These are phyloP conservation scores for Sphagnum contortum DNA, from an alignment of 225 moss, liverwort and hornwort species.

Conservation along the genomic window DNA sequence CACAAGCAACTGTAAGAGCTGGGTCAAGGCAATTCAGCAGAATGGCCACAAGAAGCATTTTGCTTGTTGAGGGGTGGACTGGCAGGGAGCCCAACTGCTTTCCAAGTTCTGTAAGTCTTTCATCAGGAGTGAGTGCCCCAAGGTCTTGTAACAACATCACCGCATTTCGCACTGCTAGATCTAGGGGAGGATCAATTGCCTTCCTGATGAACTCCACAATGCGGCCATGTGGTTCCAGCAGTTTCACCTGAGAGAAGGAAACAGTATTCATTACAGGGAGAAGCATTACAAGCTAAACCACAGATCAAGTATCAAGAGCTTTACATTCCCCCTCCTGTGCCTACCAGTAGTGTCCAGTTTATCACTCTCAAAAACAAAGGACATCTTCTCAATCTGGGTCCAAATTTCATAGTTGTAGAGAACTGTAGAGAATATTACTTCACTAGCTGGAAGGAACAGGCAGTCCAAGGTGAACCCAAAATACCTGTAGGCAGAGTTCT, in stretches of 20 bases:
- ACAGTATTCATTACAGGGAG: not conserved
- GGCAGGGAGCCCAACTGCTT: constrained; percentile 88
- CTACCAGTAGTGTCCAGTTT: no score
- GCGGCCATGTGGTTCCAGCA: constrained; percentile 53
- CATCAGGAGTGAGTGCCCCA: constrained; percentile 81
- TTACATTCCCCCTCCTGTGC: no score
- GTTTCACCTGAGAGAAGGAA: constrained; percentile 37
- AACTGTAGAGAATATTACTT: no score
- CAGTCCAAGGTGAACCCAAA: not conserved
- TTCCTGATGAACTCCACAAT: constrained; percentile 70
- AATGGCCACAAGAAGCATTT: constrained; percentile 91
- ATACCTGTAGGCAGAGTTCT: constrained; percentile 89
- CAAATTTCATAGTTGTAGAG: no score
- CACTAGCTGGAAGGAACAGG: not conserved
- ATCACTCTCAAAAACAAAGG: not conserved
- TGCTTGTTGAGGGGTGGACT: constrained; percentile 96
- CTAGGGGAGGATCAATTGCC: constrained; percentile 82
- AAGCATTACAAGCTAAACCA: no score
- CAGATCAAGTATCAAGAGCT: no score
- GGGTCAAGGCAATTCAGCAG: constrained; percentile 92
- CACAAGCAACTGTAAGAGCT: constrained; percentile 90
- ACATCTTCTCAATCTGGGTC: not conserved
- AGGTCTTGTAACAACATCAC: constrained; percentile 82
- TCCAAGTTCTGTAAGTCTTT: constrained; percentile 88
- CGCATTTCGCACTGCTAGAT: constrained; percentile 76